Percentiles rank a stretch among this genome's conserved stretches.
Evolutionary conservation across 768 basidiomycete genomes (phyloP).

Genomic region (Mycena albidolilacea): DNA sequence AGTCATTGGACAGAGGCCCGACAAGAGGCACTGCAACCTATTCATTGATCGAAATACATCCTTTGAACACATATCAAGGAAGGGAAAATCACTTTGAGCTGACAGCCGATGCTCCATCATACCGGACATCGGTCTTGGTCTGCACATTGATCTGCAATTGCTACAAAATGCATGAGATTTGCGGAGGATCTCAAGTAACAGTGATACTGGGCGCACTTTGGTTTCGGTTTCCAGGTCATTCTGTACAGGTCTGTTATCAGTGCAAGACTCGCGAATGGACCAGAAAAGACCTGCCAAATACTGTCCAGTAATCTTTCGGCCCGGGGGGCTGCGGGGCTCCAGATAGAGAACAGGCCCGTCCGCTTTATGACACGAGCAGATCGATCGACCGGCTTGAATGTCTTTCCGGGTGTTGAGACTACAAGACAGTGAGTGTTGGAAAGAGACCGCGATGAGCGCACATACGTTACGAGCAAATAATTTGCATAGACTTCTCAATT

Average conservation of each 20-base stretch:
- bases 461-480: slow-evolving; percentile 64
- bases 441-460: background rate
- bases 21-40: too few species aligned
- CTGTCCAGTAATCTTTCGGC: background rate
- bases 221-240: background rate
- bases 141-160: slow-evolving; percentile 25
- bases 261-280: background rate
- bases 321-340: slow-evolving; percentile 3
- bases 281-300: background rate
- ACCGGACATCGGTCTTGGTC: slow-evolving; percentile 25
- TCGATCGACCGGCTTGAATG: slow-evolving; percentile 32
- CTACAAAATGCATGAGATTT: background rate
- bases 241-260: background rate
- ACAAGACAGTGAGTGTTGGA: background rate
- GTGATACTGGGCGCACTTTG: background rate
- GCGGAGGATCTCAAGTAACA: too few species aligned
- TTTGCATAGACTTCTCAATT: slow-evolving; percentile 55
- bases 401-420: slow-evolving; percentile 57
- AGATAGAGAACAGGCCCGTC: slow-evolving; percentile 9
- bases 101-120: slow-evolving; percentile 3
- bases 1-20: too few species aligned
- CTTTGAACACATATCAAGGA: too few species aligned
- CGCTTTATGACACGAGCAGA: background rate
- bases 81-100: slow-evolving; percentile 7
- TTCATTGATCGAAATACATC: too few species aligned